Evolutionary conservation across 2,329 filamentous ascomycete species (phyloP).

Genomic region (Pyricularia sp.): DNA sequence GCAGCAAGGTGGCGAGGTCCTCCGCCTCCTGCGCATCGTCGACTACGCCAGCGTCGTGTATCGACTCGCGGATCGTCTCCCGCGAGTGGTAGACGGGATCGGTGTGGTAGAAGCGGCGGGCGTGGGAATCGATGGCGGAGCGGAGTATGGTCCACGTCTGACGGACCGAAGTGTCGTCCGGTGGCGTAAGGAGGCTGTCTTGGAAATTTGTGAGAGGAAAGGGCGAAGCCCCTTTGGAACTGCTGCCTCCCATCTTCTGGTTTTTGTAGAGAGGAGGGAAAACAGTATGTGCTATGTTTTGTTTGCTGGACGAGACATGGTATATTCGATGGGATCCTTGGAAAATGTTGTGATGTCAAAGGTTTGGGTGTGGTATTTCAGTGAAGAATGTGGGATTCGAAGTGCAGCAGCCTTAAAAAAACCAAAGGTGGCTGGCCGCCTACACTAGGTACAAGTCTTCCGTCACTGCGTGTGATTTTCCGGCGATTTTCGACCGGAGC

Average conservation of each 20-base stretch:
- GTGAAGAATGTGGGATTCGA: neutral
- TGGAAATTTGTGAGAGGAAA: slow-evolving; percentile 6
- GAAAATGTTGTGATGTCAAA: neutral
- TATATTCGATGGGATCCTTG: neutral
- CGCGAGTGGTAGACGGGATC: neutral
- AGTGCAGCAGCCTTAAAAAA: neutral
- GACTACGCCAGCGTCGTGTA: neutral
- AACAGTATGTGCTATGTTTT: neutral
- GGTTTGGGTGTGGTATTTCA: neutral
- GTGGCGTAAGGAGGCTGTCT: slow-evolving; percentile 4
- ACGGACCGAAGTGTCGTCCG: slow-evolving; percentile 2
- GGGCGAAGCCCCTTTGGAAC: slow-evolving; percentile 1
- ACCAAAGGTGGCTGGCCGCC: neutral
- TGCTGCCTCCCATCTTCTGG: slow-evolving; percentile 2
- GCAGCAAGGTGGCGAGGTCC: slow-evolving; percentile 5
- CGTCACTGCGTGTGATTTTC: neutral
- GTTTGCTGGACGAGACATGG: neutral
- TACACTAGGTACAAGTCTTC: neutral
- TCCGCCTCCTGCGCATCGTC: slow-evolving; percentile 3
- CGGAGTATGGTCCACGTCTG: slow-evolving; percentile 4
- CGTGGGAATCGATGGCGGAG: slow-evolving; percentile 4
- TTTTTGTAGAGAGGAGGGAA: no score
- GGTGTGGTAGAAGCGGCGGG: slow-evolving; percentile 5
- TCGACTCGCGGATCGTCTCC: neutral
- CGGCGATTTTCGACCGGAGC: neutral